A percentile compares a stretch with the other conserved stretches of the same genome.
These are phyloP conservation scores for Macroventuria anomochaeta DNA, from an alignment of 2,329 filamentous ascomycete species.

Conservation along the genomic window DNA sequence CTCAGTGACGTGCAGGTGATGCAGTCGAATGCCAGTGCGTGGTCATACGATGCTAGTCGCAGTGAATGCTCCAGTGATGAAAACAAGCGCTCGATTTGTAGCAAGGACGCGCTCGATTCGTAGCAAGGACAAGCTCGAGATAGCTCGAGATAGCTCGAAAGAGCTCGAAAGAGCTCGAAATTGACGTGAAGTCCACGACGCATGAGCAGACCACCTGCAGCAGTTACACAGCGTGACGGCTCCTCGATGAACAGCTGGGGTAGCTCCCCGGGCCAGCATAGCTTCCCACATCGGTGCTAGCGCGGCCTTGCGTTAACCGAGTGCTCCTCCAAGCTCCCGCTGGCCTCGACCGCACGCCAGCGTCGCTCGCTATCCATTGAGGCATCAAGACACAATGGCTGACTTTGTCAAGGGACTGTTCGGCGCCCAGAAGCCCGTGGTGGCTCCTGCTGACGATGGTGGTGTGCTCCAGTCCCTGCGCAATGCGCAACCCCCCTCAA, in stretches of 20 bases:
- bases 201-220: not conserved
- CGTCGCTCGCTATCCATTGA: constrained; percentile 24
- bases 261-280: constrained; percentile 8
- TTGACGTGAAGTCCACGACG: too few relatives aligned
- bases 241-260: constrained; percentile 20
- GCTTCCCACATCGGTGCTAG: constrained; percentile 38
- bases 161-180: too few relatives aligned
- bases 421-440: constrained; percentile 69
- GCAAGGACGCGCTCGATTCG: too few relatives aligned
- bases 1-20: too few relatives aligned
- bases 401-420: constrained; percentile 71
- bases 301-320: constrained; percentile 24
- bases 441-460: constrained; percentile 69
- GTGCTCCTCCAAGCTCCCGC: constrained; percentile 25
- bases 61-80: not conserved
- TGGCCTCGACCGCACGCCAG: constrained; percentile 21
- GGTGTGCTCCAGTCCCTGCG: constrained; percentile 59
- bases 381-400: constrained; percentile 47
- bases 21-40: not conserved
- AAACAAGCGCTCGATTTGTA: too few relatives aligned
- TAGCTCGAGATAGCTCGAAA: too few relatives aligned
- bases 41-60: not conserved
- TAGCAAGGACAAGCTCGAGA: too few relatives aligned
- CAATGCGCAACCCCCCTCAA: constrained; percentile 16
- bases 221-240: constrained; percentile 1